Evolutionary conservation across 2,329 filamentous ascomycete species (phyloP).

Genomic region (Trichoderma polysporum): DNA sequence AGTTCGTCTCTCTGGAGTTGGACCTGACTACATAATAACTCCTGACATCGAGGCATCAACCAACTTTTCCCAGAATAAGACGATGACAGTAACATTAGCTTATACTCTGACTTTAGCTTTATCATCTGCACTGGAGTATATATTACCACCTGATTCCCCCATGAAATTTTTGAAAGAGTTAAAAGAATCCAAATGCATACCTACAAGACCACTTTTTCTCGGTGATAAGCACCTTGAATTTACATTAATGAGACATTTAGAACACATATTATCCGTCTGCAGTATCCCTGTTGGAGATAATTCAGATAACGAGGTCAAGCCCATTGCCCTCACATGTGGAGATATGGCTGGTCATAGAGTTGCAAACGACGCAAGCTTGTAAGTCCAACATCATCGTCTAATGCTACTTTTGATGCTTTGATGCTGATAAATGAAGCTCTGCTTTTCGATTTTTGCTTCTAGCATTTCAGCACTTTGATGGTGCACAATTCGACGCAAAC

Average conservation of each 20-base stretch:
- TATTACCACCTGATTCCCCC: not conserved
- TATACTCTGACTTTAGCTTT: not conserved
- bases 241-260: not conserved
- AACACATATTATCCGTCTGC: not conserved
- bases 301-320: not conserved
- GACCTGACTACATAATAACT: not conserved
- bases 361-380: not conserved
- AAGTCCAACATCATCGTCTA: not conserved
- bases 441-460: not conserved
- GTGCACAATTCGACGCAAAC: not conserved
- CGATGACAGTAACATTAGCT: not conserved
- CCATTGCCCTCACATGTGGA: not conserved
- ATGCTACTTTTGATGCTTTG: not conserved
- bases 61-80: no score
- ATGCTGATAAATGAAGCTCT: not conserved
- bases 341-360: not conserved
- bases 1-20: not conserved
- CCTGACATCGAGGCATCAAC: not conserved
- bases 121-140: not conserved
- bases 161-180: not conserved
- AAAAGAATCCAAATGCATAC: not conserved
- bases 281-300: not conserved
- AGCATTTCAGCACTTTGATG: not conserved
- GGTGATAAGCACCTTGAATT: not conserved
- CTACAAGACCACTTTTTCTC: not conserved